phyloP scores from a whole-genome alignment of 768 basidiomycete genomes.

The Lactarius sp. region DNA sequence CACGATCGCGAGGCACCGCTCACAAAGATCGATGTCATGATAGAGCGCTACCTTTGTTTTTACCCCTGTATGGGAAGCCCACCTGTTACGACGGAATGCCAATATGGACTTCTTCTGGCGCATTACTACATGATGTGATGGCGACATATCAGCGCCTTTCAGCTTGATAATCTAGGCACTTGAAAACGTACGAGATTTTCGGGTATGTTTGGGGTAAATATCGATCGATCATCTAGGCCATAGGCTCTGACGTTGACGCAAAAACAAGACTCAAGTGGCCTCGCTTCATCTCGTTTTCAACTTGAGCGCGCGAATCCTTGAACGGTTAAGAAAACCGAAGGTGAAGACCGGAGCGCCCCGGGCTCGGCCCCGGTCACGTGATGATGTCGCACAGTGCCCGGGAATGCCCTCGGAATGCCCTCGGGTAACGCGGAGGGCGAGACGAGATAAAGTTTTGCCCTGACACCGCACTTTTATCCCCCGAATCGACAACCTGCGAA shows the following conservation, averaged over 20 bases:
- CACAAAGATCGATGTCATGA: neutral
- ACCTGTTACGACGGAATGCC: neutral
- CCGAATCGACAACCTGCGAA: no score
- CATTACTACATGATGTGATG: neutral
- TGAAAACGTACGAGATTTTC: neutral
- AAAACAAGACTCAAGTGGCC: neutral
- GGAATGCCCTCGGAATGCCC: no score
- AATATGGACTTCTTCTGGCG: neutral
- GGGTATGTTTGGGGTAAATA: neutral
- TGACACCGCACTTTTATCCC: no score
- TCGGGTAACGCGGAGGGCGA: no score
- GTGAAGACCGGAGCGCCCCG: neutral
- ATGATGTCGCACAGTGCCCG: neutral
- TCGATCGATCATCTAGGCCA: neutral
- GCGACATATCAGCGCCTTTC: neutral
- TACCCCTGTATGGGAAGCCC: neutral
- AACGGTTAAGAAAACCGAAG: neutral
- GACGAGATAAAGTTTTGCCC: no score
- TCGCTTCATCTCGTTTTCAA: neutral
- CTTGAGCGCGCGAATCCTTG: no score
- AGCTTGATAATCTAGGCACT: neutral
- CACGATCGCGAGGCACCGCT: neutral
- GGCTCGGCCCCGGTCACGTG: neutral
- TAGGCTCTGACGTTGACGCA: neutral
- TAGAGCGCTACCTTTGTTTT: neutral